Percentiles rank a stretch among this genome's conserved stretches.
These are phyloP conservation scores for Aspergillus pseudoglaucus DNA, from an alignment of 2,329 filamentous ascomycete species.

Conservation along the genomic window DNA sequence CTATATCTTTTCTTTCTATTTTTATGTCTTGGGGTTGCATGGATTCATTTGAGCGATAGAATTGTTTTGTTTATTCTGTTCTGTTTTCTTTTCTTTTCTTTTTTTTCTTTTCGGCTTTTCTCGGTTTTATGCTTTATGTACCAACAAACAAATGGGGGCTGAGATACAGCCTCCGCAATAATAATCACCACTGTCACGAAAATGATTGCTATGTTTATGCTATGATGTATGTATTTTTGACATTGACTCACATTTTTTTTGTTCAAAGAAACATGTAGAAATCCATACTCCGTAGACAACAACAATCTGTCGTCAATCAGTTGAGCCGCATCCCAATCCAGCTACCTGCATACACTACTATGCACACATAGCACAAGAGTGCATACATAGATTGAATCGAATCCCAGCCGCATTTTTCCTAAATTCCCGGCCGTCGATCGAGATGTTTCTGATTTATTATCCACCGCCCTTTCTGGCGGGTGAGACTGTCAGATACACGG, in stretches of 20 bases:
- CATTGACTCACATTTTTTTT: not conserved
- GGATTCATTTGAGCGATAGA: not conserved
- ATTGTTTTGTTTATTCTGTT: not conserved
- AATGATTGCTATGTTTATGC: not conserved
- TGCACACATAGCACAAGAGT: not conserved
- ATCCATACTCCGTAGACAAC: too few species aligned
- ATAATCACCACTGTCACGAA: too few species aligned
- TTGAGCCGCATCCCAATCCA: not conserved
- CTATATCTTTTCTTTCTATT: slow-evolving; percentile 7
- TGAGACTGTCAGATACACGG: not conserved
- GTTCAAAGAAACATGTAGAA: too few species aligned
- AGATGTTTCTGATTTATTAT: not conserved
- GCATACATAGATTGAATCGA: not conserved
- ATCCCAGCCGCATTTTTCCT: not conserved
- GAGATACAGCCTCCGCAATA: too few species aligned
- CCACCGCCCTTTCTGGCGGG: not conserved
- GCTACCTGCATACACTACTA: not conserved
- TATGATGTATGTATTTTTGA: not conserved
- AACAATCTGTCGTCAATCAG: not conserved
- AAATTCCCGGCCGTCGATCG: not conserved
- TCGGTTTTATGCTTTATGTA: not conserved
- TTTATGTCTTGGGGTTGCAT: not conserved
- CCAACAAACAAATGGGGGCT: too few species aligned
- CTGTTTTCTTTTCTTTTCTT: not conserved
- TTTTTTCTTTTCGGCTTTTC: not conserved